phyloP scores from a whole-genome alignment of 495 filamentous ascomycete genomes.

The Bathelium albidoporum region DNA sequence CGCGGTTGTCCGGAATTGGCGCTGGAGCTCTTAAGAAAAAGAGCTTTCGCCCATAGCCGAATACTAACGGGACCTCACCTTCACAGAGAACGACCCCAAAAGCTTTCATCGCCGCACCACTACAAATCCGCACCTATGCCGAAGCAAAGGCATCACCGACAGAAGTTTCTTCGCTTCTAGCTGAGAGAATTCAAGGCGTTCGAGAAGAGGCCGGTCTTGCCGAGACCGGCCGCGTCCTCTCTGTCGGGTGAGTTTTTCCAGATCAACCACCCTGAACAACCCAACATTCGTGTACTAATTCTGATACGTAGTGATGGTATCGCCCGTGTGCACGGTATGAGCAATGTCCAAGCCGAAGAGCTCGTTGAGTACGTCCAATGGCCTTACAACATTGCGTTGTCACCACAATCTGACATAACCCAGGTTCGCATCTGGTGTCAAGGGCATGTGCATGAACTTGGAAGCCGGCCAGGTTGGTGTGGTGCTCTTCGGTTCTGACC shows the following conservation, averaged over 20 bases:
- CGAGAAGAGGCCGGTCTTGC: constrained; percentile 92
- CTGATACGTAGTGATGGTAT: constrained; percentile 83
- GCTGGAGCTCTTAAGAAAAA: constrained; percentile 21
- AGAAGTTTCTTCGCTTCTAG: constrained; percentile 97
- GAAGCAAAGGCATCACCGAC: constrained; percentile 93
- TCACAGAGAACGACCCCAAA: constrained; percentile 81
- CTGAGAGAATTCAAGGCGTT: constrained; percentile 96
- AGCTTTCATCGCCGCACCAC: constrained; percentile 56
- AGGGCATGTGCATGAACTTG: constrained; percentile 99
- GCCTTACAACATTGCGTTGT: constrained; percentile 8
- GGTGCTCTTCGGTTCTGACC: constrained; percentile 99
- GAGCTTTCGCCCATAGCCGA: constrained; percentile 19
- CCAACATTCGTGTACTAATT: constrained; percentile 31
- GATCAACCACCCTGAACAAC: constrained; percentile 12
- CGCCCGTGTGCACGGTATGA: constrained; percentile 98
- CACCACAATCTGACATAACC: constrained; percentile 33
- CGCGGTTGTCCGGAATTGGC: neutral
- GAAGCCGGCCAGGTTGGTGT: constrained; percentile 99
- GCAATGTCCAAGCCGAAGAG: constrained; percentile 99
- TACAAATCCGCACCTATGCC: constrained; percentile 83
- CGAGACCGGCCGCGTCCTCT: constrained; percentile 97
- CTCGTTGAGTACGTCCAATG: constrained; percentile 83
- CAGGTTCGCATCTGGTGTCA: constrained; percentile 95
- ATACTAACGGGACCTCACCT: constrained; percentile 15
- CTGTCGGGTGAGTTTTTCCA: constrained; percentile 80